Conservation (phyloP, 257 asterid genomes). For the Orobanche coerulescens region DNA sequence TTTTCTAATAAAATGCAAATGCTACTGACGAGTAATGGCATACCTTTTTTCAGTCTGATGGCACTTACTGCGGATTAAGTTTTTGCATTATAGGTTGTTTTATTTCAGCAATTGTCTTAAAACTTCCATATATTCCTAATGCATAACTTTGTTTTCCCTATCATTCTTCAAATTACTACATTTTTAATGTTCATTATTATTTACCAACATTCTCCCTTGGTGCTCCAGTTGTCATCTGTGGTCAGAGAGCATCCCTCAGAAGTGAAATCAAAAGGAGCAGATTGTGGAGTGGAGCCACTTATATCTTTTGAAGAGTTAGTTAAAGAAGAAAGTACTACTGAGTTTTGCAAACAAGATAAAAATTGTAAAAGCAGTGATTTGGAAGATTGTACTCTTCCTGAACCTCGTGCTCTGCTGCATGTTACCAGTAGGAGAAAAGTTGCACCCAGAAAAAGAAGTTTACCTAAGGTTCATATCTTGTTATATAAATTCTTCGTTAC, state of each 20-base stretch:
- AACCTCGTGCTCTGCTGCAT: constrained; percentile 59
- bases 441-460: constrained; percentile 52
- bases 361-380: constrained; percentile 24
- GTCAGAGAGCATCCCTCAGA: constrained; percentile 42
- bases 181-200: constrained; percentile 6
- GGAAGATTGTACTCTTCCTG: constrained; percentile 53
- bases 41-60: background rate
- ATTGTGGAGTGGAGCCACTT: constrained; percentile 38
- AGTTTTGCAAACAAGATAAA: constrained; percentile 34
- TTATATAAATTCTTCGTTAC: background rate
- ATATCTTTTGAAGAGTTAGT: constrained; percentile 69
- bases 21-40: background rate
- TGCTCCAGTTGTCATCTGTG: constrained; percentile 43
- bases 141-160: constrained; percentile 7
- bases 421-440: constrained; percentile 82
- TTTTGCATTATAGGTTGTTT: constrained; percentile 3
- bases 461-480: constrained; percentile 45
- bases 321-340: constrained; percentile 33
- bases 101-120: constrained; percentile 12
- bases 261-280: constrained; percentile 37
- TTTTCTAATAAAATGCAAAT: background rate
- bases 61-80: background rate
- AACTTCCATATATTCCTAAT: background rate
- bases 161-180: background rate
- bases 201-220: constrained; percentile 25